phyloP scores from a whole-genome alignment of 225 moss, liverwort and hornwort species.

The Climacium dendroides region DNA sequence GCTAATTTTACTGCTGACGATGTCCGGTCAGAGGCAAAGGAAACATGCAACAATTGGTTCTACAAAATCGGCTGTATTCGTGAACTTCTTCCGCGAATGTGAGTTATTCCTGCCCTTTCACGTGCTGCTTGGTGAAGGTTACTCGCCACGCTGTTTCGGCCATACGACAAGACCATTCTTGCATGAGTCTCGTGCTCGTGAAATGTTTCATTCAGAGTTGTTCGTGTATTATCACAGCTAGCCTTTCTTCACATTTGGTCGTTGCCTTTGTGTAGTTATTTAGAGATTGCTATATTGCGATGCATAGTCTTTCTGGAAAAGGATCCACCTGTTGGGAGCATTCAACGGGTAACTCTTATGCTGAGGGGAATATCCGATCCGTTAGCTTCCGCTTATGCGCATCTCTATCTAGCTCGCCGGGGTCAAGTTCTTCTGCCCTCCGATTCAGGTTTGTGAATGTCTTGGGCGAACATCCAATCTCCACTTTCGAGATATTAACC shows the following conservation, averaged over 20 bases:
- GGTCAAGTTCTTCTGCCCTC: slow-evolving; percentile 73
- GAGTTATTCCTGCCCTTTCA: slow-evolving; percentile 11
- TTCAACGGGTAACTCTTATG: slow-evolving; percentile 82
- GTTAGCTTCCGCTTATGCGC: slow-evolving; percentile 79
- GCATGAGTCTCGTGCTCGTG: background rate
- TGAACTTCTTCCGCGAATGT: slow-evolving; percentile 98
- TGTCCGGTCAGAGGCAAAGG: slow-evolving; percentile 89
- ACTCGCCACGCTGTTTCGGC: background rate
- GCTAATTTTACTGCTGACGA: slow-evolving; percentile 85
- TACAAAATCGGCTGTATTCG: slow-evolving; percentile 91
- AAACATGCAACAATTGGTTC: slow-evolving; percentile 96
- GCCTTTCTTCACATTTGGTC: background rate
- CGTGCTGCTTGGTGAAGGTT: background rate
- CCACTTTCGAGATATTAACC: background rate
- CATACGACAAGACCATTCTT: background rate
- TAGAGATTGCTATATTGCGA: slow-evolving; percentile 91
- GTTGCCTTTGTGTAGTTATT: slow-evolving; percentile 51
- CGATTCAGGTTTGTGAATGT: slow-evolving; percentile 44
- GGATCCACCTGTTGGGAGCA: slow-evolving; percentile 61
- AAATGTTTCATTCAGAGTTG: background rate
- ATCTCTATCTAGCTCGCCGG: slow-evolving; percentile 79
- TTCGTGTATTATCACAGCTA: background rate
- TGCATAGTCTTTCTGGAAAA: slow-evolving; percentile 75
- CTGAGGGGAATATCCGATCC: slow-evolving; percentile 89
- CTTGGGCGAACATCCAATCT: background rate